Percentiles rank a stretch among this genome's conserved stretches.
These are phyloP conservation scores for Paramecium octaurelia DNA, from an alignment of 73 alveolate species.

Conservation along the genomic window DNA sequence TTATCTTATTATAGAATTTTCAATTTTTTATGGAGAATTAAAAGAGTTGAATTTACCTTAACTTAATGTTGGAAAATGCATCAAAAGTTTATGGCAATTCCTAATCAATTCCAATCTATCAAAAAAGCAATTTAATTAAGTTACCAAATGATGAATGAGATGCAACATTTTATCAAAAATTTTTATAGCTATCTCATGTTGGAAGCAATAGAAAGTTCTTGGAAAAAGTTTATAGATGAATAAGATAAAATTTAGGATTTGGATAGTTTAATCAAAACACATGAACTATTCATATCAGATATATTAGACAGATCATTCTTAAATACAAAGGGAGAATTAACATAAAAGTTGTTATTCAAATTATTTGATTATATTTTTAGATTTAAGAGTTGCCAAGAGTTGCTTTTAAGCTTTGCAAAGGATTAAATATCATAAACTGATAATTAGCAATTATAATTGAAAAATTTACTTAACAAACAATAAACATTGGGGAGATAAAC, in stretches of 20 bases:
- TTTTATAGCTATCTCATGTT: constrained; percentile 90
- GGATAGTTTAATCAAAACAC: constrained; percentile 79
- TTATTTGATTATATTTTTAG: constrained; percentile 81
- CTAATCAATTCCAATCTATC: constrained; percentile 51
- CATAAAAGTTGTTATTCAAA: constrained; percentile 70
- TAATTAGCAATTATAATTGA: constrained; percentile 52
- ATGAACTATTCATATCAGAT: constrained; percentile 75
- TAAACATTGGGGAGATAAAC: background rate
- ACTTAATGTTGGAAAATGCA: constrained; percentile 80
- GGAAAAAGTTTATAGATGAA: constrained; percentile 87
- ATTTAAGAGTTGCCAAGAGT: constrained; percentile 78
- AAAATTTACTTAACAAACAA: background rate
- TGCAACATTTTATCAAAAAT: constrained; percentile 89
- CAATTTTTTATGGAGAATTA: constrained; percentile 92
- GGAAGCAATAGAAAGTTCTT: constrained; percentile 91
- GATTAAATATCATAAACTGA: constrained; percentile 48
- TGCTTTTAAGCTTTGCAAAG: constrained; percentile 72
- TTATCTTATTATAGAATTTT: constrained; percentile 85
- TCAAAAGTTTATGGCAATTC: constrained; percentile 57
- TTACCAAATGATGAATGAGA: constrained; percentile 68
- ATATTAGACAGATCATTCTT: constrained; percentile 85
- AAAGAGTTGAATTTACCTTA: constrained; percentile 85
- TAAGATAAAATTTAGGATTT: constrained; percentile 80
- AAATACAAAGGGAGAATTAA: constrained; percentile 71
- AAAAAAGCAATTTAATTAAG: constrained; percentile 73